phyloP scores from a whole-genome alignment of 495 filamentous ascomycete species.

The Penicillium parvum region DNA sequence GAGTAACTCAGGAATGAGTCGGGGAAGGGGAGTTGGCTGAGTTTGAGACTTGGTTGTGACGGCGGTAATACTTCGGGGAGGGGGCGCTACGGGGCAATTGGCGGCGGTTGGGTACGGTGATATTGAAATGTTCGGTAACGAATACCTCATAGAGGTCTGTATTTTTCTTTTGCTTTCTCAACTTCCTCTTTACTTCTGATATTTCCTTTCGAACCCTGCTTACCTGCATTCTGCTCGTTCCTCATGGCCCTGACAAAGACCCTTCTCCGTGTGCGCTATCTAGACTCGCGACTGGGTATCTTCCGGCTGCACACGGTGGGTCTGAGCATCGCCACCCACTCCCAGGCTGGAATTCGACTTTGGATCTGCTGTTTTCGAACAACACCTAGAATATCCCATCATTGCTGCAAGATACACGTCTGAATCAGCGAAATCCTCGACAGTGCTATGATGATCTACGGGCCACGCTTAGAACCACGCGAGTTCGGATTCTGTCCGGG shows the following conservation, averaged over 20 bases:
- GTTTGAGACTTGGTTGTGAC: slow-evolving; percentile 30
- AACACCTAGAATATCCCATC: neutral
- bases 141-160: neutral
- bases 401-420: no score
- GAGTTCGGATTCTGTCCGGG: slow-evolving; percentile 7
- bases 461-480: slow-evolving; percentile 12
- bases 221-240: no score
- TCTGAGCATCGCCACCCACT: slow-evolving; percentile 18
- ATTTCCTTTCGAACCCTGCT: slow-evolving; percentile 3
- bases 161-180: neutral
- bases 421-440: slow-evolving; percentile 5
- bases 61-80: slow-evolving; percentile 21
- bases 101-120: slow-evolving; percentile 7
- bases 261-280: slow-evolving; percentile 23
- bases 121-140: slow-evolving; percentile 13
- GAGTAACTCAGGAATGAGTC: no score
- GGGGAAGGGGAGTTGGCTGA: slow-evolving; percentile 12
- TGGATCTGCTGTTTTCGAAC: neutral
- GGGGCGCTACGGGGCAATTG: slow-evolving; percentile 1
- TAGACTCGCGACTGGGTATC: slow-evolving; percentile 19
- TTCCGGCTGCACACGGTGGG: slow-evolving; percentile 17
- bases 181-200: neutral
- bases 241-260: slow-evolving; percentile 7
- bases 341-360: slow-evolving; percentile 2
- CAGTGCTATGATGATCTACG: no score